Evolutionary conservation across 2,329 filamentous ascomycete genomes (phyloP).

Genomic region (Chaetothyriales sp.): DNA sequence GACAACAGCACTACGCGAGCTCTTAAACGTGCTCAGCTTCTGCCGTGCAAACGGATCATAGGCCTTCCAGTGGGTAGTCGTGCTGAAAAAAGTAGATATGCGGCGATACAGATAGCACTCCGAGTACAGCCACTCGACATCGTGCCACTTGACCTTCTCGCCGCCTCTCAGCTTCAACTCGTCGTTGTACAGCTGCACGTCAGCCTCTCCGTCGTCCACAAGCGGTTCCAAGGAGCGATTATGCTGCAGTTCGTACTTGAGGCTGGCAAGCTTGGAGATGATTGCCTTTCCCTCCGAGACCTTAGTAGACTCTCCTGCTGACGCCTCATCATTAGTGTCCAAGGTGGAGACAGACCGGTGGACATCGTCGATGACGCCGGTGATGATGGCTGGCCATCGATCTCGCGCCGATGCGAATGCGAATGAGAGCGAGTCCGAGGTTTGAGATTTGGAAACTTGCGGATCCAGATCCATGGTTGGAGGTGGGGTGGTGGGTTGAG

Average conservation of each 20-base stretch:
- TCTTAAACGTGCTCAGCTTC: slow-evolving; percentile 19
- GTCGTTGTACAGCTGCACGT: slow-evolving; percentile 69
- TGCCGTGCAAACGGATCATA: slow-evolving; percentile 36
- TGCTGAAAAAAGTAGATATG: slow-evolving; percentile 60
- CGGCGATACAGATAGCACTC: slow-evolving; percentile 90
- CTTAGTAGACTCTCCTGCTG: slow-evolving; percentile 41
- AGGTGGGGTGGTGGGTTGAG: background rate
- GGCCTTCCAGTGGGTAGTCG: slow-evolving; percentile 66
- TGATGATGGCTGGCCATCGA: slow-evolving; percentile 89
- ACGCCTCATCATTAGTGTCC: slow-evolving; percentile 41
- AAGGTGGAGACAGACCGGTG: slow-evolving; percentile 46
- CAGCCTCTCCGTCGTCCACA: slow-evolving; percentile 51
- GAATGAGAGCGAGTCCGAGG: slow-evolving; percentile 71
- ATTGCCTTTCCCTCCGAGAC: slow-evolving; percentile 73
- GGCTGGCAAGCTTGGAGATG: slow-evolving; percentile 56
- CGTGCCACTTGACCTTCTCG: slow-evolving; percentile 49
- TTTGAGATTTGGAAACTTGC: slow-evolving; percentile 49
- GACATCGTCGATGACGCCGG: slow-evolving; percentile 85
- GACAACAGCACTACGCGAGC: slow-evolving; percentile 17
- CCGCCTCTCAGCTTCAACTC: slow-evolving; percentile 41
- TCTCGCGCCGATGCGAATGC: slow-evolving; percentile 70
- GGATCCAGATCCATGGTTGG: slow-evolving; percentile 7
- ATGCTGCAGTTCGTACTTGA: slow-evolving; percentile 95
- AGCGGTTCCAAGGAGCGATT: slow-evolving; percentile 55
- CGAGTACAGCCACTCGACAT: slow-evolving; percentile 72